phyloP scores from a whole-genome alignment of 495 filamentous ascomycete genomes.

The Tuber brumale region DNA sequence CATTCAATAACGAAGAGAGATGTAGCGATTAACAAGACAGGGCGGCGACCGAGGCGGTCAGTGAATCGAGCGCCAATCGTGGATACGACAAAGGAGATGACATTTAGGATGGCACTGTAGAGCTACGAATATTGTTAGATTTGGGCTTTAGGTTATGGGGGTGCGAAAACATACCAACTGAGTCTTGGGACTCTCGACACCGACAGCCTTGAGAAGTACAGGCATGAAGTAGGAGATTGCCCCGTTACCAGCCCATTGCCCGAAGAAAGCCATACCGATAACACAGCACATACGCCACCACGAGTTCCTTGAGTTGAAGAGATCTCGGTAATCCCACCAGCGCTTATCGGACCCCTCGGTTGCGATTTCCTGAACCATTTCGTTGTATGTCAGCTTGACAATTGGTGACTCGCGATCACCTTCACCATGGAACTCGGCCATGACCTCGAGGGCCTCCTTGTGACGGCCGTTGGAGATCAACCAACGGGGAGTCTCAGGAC shows the following conservation, averaged over 20 bases:
- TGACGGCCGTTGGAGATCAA: conserved; percentile 54
- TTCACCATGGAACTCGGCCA: conserved; percentile 51
- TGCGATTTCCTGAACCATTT: conserved; percentile 44
- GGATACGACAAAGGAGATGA: conserved; percentile 52
- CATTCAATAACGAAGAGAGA: conserved; percentile 49
- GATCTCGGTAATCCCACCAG: conserved; percentile 59
- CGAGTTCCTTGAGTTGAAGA: conserved; percentile 53
- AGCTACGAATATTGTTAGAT: conserved; percentile 39
- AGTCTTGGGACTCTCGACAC: conserved; percentile 19
- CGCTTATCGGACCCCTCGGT: conserved; percentile 58
- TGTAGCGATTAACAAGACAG: conserved; percentile 52
- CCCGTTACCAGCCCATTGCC: conserved; percentile 47
- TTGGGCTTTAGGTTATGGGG: not conserved
- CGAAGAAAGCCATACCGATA: conserved; percentile 32
- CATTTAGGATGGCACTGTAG: conserved; percentile 50
- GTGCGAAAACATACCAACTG: conserved; percentile 17
- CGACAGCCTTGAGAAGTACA: conserved; percentile 20
- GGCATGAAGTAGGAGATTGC: conserved; percentile 48
- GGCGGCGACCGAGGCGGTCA: conserved; percentile 51
- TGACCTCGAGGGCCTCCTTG: conserved; percentile 49
- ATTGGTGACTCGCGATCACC: conserved; percentile 48
- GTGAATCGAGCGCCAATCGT: conserved; percentile 52
- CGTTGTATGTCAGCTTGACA: conserved; percentile 44
- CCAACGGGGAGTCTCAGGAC: conserved; percentile 51
- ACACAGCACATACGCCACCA: conserved; percentile 35